A percentile compares a stretch with the other conserved stretches of the same genome.
phyloP scores from a whole-genome alignment of 1,139 yeast genomes.

The Magnusiomyces clavatus region DNA sequence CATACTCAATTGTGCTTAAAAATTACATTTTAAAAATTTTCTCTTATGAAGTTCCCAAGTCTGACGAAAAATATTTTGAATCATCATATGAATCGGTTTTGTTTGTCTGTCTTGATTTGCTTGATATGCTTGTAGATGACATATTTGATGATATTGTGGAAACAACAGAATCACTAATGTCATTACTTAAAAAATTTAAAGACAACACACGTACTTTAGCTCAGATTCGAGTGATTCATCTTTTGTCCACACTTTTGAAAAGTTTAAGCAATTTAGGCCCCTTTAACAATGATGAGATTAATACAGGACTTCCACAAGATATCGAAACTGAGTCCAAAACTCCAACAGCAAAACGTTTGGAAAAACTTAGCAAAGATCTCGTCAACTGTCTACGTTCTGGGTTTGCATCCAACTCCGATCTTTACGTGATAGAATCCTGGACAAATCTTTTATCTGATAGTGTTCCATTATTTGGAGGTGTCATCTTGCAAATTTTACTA shows the following conservation, averaged over 20 bases:
- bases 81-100: constrained; percentile 8
- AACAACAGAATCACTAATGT: constrained; percentile 11
- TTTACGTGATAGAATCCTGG: constrained; percentile 44
- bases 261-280: constrained; percentile 5
- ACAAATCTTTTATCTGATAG: constrained; percentile 39
- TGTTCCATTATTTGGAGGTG: constrained; percentile 42
- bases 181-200: constrained; percentile 13
- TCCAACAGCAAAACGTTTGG: constrained; percentile 8
- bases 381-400: constrained; percentile 37
- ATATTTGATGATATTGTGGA: constrained; percentile 13
- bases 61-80: constrained; percentile 9
- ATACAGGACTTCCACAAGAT: neutral
- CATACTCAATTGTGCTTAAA: constrained; percentile 51
- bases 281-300: neutral
- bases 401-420: constrained; percentile 25
- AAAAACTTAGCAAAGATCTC: constrained; percentile 12
- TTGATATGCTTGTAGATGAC: constrained; percentile 8
- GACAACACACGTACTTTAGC: constrained; percentile 12
- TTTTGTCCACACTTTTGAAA: constrained; percentile 15
- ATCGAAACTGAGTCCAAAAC: constrained; percentile 5
- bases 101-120: constrained; percentile 9
- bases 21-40: constrained; percentile 44
- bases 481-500: constrained; percentile 45
- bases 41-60: constrained; percentile 17
- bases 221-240: constrained; percentile 14